Base-by-base conservation (phyloP, 352 stramenopile species). In the Lagenidium sp. region DNA sequence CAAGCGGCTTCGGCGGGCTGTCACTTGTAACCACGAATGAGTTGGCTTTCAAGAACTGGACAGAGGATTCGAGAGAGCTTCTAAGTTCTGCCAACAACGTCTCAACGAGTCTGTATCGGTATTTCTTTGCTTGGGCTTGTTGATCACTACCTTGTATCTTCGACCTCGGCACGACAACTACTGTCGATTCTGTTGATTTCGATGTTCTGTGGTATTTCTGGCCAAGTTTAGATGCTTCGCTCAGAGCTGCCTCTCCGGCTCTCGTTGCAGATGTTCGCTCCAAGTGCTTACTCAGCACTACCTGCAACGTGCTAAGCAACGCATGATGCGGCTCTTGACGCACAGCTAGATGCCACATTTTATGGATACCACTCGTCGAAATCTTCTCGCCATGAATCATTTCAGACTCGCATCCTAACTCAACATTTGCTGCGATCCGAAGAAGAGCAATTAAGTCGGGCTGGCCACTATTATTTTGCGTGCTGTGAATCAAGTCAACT, bases 11-110 rank as follows among this genome's bases (percentile, higher is more conserved):
- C 2, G 78, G 78, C 4, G 78, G 78, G 44, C 65, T 79, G 12
- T 85, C 67, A 41, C 78, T 90, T 6, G 66, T 60, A 13, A 89
- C 68, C 46, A 66, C 77, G 36, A 82, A 83, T 11, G 73, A 68
- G 30, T 47, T 64, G 25, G 61, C 65, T 34, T 68, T 62, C 31
- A 69, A 54, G 29, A 82, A 81, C 6, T 58, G 35, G 29, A 55
- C 52, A 20, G 63, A 82, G 28, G 65, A 61, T 16, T 82, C 65
- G 16, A 87, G 36, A 35, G 63, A 58, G 22, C 65, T 44, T 37
- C 76, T 76, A 6, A 84, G 53, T 41, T 85, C 68, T 6, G 61
- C 48, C 13, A 81, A 47, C 22, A 87, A 50, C 5, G 70, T 54
- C 25, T 86, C 73, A 55, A 86, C 78, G 8, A 86, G 41, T 43